Evolutionary conservation across 2,329 filamentous ascomycete species (phyloP).

Genomic region (Fusarium sp.): DNA sequence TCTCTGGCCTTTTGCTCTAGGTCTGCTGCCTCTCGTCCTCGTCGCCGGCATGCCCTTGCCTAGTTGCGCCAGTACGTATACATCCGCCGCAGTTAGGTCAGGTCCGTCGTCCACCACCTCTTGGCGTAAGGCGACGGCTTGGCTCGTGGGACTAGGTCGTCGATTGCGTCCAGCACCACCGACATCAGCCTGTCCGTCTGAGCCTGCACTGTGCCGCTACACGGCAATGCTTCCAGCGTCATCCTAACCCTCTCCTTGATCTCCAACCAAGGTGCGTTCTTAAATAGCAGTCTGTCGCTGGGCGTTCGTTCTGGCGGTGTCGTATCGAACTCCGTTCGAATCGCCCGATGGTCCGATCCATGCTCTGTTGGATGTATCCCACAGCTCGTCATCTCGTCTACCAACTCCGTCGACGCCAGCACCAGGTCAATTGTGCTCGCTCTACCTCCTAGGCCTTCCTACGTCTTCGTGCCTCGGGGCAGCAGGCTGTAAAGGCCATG

Average conservation of each 20-base stretch:
- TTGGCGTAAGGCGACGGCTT: not conserved
- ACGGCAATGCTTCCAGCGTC: not conserved
- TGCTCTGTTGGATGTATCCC: conserved; percentile 11
- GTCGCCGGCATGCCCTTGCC: not conserved
- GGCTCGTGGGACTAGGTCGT: not conserved
- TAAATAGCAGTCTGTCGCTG: not conserved
- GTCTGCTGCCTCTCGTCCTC: not conserved
- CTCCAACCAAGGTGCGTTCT: not conserved
- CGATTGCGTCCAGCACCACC: not conserved
- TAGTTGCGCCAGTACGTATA: conserved; percentile 3
- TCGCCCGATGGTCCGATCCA: conserved; percentile 6
- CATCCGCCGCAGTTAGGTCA: not conserved
- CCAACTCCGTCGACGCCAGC: not conserved
- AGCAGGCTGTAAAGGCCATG: not conserved
- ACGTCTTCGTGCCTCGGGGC: not conserved
- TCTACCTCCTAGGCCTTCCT: not conserved
- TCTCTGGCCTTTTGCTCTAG: not conserved
- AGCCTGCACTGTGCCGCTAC: not conserved
- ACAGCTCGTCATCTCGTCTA: not conserved
- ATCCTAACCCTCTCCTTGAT: conserved; percentile 1
- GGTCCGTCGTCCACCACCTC: conserved; percentile 5
- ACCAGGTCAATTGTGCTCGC: not conserved
- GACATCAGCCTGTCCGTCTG: not conserved
- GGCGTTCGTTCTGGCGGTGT: not conserved
- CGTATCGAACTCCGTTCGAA: conserved; percentile 7